Evolutionary conservation across 2,329 filamentous ascomycete species (phyloP).

Genomic region (Elsinoe necatrix): DNA sequence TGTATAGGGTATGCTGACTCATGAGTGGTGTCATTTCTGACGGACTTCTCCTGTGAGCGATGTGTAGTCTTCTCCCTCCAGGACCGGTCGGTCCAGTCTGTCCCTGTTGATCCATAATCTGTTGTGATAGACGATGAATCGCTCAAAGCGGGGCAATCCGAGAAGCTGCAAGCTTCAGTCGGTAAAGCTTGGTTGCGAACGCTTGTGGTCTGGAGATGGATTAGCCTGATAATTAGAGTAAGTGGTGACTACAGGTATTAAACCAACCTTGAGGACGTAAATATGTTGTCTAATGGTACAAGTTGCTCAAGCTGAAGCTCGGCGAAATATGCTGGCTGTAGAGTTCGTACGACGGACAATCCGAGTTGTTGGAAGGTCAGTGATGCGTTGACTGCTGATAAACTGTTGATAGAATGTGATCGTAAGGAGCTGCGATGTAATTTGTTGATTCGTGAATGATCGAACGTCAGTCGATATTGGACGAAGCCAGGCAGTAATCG

Average conservation of each 20-base stretch:
- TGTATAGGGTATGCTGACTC: conserved; percentile 58
- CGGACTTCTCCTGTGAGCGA: conserved; percentile 92
- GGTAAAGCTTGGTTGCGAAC: conserved; percentile 10
- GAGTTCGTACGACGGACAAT: conserved; percentile 8
- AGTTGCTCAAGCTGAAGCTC: conserved; percentile 1
- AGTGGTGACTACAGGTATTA: too few relatives aligned
- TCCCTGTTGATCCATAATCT: conserved; percentile 42
- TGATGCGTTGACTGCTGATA: conserved; percentile 14
- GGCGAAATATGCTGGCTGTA: conserved; percentile 11
- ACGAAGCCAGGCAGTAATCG: conserved; percentile 11
- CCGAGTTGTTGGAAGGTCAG: conserved; percentile 6
- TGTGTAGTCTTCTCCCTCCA: conserved; percentile 83
- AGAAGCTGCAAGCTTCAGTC: conserved; percentile 10
- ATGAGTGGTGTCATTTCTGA: conserved; percentile 95
- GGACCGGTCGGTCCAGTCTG: conserved; percentile 53
- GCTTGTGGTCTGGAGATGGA: not conserved
- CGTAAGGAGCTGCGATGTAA: conserved; percentile 11
- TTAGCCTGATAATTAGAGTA: not conserved
- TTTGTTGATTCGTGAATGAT: conserved; percentile 5
- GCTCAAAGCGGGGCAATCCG: conserved; percentile 2
- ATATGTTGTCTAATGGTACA: conserved; percentile 3
- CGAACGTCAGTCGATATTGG: conserved; percentile 14
- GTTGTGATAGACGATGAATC: conserved; percentile 13
- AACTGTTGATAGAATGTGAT: conserved; percentile 8
- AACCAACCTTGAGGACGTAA: not conserved